A percentile compares a stretch with the other conserved stretches of the same genome.
Evolutionary conservation across 2,329 filamentous ascomycete genomes (phyloP).

Genomic region (Davidsoniella neocaledoniae): DNA sequence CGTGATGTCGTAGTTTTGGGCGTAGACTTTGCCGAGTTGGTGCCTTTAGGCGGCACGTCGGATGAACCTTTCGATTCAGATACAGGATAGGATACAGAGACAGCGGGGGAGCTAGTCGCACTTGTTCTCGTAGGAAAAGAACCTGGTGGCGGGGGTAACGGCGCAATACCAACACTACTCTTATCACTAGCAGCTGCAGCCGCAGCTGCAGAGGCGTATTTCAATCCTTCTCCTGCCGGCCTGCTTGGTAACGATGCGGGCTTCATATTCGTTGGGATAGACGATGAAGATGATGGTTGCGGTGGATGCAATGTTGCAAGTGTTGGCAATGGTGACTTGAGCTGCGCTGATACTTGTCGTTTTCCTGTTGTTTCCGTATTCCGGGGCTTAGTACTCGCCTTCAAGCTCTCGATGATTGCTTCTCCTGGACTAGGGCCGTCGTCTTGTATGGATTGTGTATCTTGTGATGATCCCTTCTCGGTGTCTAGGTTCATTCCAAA

Average conservation of each 20-base stretch:
- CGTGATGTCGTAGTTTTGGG: conserved; percentile 9
- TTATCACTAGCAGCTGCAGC: conserved; percentile 77
- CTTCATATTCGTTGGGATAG: conserved; percentile 64
- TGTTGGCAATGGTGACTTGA: conserved; percentile 88
- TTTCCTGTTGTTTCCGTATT: conserved; percentile 33
- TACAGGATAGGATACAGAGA: conserved; percentile 28
- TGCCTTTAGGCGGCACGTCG: conserved; percentile 26
- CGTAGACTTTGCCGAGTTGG: conserved; percentile 21
- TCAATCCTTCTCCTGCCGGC: conserved; percentile 75
- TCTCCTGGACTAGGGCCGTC: conserved; percentile 35
- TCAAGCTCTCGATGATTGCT: conserved; percentile 11
- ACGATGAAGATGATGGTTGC: conserved; percentile 39
- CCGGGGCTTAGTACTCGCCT: conserved; percentile 29
- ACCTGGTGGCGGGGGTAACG: conserved; percentile 77
- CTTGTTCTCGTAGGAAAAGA: conserved; percentile 31
- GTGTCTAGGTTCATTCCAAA: conserved; percentile 68
- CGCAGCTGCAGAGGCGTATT: conserved; percentile 91
- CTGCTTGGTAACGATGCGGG: conserved; percentile 74
- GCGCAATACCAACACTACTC: conserved; percentile 83
- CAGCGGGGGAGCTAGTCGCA: conserved; percentile 37
- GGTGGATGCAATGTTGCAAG: conserved; percentile 77
- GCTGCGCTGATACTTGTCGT: conserved; percentile 68
- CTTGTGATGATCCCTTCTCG: conserved; percentile 87
- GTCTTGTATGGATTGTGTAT: conserved; percentile 81
- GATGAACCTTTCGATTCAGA: conserved; percentile 20